Conservation (phyloP, 2,329 filamentous ascomycete species). For the Exophiala spinifera region DNA sequence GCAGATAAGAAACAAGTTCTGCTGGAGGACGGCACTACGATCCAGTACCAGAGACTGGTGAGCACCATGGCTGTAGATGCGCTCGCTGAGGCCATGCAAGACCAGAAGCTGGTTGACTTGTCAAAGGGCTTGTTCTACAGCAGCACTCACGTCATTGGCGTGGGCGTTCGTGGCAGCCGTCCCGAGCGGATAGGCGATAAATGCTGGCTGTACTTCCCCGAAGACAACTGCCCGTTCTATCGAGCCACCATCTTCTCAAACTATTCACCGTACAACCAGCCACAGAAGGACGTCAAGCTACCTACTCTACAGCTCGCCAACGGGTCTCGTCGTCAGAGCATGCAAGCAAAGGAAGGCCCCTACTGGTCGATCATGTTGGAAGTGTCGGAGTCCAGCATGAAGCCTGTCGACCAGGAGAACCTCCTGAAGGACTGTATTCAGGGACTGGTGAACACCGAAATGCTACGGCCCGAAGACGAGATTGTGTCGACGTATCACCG, state of each 20-base stretch:
- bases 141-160: conserved; percentile 93
- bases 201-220: conserved; percentile 99
- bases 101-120: conserved; percentile 76
- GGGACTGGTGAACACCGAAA: conserved; percentile 95
- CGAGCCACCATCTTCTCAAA: conserved; percentile 99
- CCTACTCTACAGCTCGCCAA: conserved; percentile 81
- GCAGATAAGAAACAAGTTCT: conserved; percentile 79
- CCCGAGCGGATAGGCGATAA: conserved; percentile 98
- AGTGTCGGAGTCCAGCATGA: conserved; percentile 92
- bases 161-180: conserved; percentile 85
- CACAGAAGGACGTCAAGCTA: conserved; percentile 74
- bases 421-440: conserved; percentile 88
- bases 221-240: conserved; percentile 99
- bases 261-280: conserved; percentile 99
- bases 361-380: conserved; percentile 99
- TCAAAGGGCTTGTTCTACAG: conserved; percentile 96
- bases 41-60: conserved; percentile 89
- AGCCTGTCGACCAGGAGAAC: conserved; percentile 84
- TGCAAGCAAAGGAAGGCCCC: conserved; percentile 75
- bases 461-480: conserved; percentile 87
- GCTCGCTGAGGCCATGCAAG: conserved; percentile 80
- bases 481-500: conserved; percentile 98
- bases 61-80: conserved; percentile 95
- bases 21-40: conserved; percentile 77
- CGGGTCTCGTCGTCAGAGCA: conserved; percentile 73